A percentile compares a stretch with the other conserved stretches of the same genome.
These are phyloP conservation scores for Venturia carpophila DNA, from an alignment of 2,329 filamentous ascomycete genomes.

Conservation along the genomic window DNA sequence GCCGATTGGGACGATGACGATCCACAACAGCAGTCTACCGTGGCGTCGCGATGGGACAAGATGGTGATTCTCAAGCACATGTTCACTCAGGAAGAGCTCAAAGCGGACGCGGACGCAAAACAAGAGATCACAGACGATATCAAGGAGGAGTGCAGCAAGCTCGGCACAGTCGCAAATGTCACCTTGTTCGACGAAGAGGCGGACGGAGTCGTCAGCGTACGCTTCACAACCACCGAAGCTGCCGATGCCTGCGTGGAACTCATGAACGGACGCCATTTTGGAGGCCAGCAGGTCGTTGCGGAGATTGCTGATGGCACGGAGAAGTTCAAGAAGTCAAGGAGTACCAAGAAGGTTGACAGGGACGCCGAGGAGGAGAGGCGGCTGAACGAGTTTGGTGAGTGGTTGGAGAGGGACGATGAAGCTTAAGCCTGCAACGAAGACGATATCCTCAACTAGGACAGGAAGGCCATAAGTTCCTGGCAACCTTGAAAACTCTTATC, in stretches of 20 bases:
- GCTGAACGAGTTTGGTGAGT: constrained; percentile 30
- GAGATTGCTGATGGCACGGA: constrained; percentile 63
- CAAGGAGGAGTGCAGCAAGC: constrained; percentile 76
- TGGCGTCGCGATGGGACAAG: constrained; percentile 59
- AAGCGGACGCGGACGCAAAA: constrained; percentile 69
- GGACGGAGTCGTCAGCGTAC: constrained; percentile 77
- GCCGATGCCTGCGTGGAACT: constrained; percentile 61
- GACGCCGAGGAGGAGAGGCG: constrained; percentile 42
- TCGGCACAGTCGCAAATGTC: constrained; percentile 81
- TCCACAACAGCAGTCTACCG: constrained; percentile 43
- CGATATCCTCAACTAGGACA: background rate
- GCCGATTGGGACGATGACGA: constrained; percentile 95
- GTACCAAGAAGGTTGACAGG: constrained; percentile 36
- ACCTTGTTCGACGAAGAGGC: constrained; percentile 81
- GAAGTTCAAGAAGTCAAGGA: constrained; percentile 59
- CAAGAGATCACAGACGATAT: constrained; percentile 94
- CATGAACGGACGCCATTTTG: constrained; percentile 77
- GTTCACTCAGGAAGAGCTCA: constrained; percentile 59
- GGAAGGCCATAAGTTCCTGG: background rate
- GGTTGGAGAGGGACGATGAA: constrained; percentile 18
- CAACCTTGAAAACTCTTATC: background rate
- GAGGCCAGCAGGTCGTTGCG: constrained; percentile 62
- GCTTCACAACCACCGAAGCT: constrained; percentile 63
- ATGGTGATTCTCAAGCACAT: constrained; percentile 84
- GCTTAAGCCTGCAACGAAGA: background rate